Evolutionary conservation across 768 basidiomycete species (phyloP).

Genomic region (Wakefieldia striispora): DNA sequence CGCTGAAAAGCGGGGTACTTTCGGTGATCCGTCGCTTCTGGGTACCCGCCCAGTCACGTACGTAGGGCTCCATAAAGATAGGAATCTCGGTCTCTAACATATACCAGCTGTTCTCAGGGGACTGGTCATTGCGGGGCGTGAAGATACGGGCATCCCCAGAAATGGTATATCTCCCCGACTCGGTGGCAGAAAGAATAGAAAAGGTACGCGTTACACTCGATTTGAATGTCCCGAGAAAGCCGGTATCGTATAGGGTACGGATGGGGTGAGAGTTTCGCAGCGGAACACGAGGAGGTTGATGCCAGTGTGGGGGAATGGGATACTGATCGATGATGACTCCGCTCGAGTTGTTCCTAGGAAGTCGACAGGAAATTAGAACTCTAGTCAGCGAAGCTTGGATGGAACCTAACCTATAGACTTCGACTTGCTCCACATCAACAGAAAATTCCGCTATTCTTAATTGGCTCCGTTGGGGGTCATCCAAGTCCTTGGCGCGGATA

Average conservation of each 20-base stretch:
- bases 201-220: conserved; percentile 36
- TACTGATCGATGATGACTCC: conserved; percentile 42
- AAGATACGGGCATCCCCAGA: conserved; percentile 52
- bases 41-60: conserved; percentile 30
- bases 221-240: conserved; percentile 33
- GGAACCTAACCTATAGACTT: conserved; percentile 58
- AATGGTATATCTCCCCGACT: conserved; percentile 48
- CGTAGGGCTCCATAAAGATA: conserved; percentile 11
- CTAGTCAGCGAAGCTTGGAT: background rate
- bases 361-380: conserved; percentile 7
- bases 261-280: conserved; percentile 55
- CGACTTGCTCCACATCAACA: conserved; percentile 59
- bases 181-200: conserved; percentile 47
- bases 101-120: conserved; percentile 27
- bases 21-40: conserved; percentile 42
- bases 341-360: conserved; percentile 45
- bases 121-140: conserved; percentile 22
- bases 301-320: conserved; percentile 52
- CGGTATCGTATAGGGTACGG: conserved; percentile 45
- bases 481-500: conserved; percentile 54
- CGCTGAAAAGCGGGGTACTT: conserved; percentile 53
- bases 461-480: conserved; percentile 47
- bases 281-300: conserved; percentile 65
- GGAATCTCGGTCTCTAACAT: conserved; percentile 21
- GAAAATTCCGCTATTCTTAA: conserved; percentile 57